phyloP scores from a whole-genome alignment of 2,329 filamentous ascomycete species.

The Dactylonectria macrodidyma region DNA sequence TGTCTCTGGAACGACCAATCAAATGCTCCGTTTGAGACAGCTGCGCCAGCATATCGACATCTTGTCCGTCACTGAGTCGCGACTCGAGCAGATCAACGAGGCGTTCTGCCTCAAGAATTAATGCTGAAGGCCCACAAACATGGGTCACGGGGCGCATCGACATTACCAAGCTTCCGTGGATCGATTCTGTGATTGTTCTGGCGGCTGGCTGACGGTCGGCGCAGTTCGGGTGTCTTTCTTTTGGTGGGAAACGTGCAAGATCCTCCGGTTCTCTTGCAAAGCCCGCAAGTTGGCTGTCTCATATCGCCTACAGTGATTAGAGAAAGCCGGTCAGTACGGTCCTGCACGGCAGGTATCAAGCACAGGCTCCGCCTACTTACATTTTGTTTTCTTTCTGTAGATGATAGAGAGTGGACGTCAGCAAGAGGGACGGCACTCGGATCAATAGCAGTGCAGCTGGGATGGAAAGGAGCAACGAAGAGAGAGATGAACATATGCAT shows the following conservation, averaged over 20 bases:
- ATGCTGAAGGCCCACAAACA: neutral
- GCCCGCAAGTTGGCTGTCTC: slow-evolving; percentile 11
- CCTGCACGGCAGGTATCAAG: neutral
- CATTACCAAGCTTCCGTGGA: slow-evolving; percentile 14
- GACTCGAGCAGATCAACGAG: slow-evolving; percentile 4
- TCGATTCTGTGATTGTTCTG: slow-evolving; percentile 7
- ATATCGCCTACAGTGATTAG: slow-evolving; percentile 13
- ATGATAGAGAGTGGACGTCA: neutral
- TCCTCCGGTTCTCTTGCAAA: slow-evolving; percentile 17
- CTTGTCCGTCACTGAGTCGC: neutral
- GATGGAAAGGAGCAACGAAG: neutral
- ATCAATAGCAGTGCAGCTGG: neutral
- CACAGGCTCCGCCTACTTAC: neutral
- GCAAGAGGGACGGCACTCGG: neutral
- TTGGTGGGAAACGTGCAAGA: slow-evolving; percentile 22
- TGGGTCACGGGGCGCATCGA: neutral
- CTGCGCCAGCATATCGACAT: neutral
- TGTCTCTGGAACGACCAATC: neutral
- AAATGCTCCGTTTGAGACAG: slow-evolving; percentile 1
- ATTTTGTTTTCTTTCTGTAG: slow-evolving; percentile 19
- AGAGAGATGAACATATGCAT: neutral
- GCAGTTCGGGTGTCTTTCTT: slow-evolving; percentile 16
- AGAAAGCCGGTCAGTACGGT: neutral
- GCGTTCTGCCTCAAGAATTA: slow-evolving; percentile 10
- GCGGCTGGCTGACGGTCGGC: neutral